These are phyloP conservation scores for Hygrophoropsis aurantiaca DNA, from an alignment of 768 basidiomycete species.

Conservation along the genomic window DNA sequence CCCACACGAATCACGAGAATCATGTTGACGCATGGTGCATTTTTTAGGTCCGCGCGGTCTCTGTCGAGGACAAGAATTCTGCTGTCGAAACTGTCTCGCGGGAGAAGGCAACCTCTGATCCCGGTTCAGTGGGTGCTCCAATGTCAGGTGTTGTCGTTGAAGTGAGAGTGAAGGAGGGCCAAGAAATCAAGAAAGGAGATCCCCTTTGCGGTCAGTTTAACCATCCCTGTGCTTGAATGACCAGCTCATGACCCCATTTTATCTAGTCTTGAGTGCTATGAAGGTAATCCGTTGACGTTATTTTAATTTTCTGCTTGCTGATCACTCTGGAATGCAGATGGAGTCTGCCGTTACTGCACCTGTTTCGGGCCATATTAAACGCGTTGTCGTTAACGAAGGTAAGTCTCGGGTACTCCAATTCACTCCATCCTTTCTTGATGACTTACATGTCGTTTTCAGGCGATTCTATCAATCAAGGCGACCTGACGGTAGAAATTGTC, in stretches of 20 bases:
- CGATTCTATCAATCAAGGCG: conserved; percentile 94
- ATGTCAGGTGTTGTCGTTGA: conserved; percentile 99
- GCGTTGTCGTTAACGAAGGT: conserved; percentile 90
- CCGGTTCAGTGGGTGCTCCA: conserved; percentile 95
- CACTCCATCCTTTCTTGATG: background rate
- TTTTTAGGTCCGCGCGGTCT: conserved; percentile 82
- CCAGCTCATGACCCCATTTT: conserved; percentile 13
- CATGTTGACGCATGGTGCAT: conserved; percentile 16
- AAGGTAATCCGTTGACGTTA: conserved; percentile 50
- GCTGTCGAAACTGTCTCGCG: conserved; percentile 93
- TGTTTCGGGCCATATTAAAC: conserved; percentile 94
- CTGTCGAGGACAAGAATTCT: conserved; percentile 95
- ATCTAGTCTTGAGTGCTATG: conserved; percentile 90
- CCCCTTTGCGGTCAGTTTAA: conserved; percentile 77
- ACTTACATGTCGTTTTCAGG: conserved; percentile 40
- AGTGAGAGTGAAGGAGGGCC: conserved; percentile 95
- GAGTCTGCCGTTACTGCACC: conserved; percentile 96
- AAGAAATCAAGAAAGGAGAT: conserved; percentile 98
- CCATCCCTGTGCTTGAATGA: conserved; percentile 16
- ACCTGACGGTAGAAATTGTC: conserved; percentile 86
- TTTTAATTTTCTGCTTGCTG: conserved; percentile 12
- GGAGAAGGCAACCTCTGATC: conserved; percentile 91
- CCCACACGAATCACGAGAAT: conserved; percentile 13
- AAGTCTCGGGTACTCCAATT: conserved; percentile 17
- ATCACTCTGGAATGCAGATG: conserved; percentile 61